Evolutionary conservation across 169 alveolate genomes (phyloP).

Genomic region (Condylostoma magnum): DNA sequence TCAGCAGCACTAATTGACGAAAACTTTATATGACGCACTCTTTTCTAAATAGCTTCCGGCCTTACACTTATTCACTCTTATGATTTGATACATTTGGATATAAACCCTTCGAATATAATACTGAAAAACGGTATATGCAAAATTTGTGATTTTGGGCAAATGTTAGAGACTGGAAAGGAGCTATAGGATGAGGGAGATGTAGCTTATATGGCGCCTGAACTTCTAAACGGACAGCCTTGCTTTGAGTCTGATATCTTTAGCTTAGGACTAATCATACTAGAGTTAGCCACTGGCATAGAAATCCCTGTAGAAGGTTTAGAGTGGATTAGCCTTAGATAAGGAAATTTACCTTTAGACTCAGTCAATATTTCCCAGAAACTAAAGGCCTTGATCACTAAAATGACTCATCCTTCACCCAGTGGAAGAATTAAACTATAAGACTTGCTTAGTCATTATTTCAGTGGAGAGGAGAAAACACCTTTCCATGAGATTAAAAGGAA

Average conservation of each 20-base stretch:
- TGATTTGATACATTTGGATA: constrained; percentile 41
- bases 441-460: neutral
- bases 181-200: constrained; percentile 41
- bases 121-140: constrained; percentile 26
- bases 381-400: neutral
- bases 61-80: constrained; percentile 30
- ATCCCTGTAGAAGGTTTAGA: constrained; percentile 36
- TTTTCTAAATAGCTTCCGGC: constrained; percentile 34
- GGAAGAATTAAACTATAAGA: neutral
- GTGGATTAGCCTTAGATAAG: constrained; percentile 37
- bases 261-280: constrained; percentile 37
- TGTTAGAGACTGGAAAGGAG: constrained; percentile 28
- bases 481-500: neutral
- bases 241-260: constrained; percentile 37
- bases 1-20: neutral
- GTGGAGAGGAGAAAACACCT: neutral
- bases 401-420: neutral
- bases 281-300: constrained; percentile 37
- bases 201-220: constrained; percentile 49
- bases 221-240: constrained; percentile 16
- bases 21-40: constrained; percentile 1
- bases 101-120: constrained; percentile 52
- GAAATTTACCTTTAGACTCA: neutral
- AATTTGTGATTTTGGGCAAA: constrained; percentile 48
- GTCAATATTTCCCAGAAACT: neutral